A percentile compares a stretch with the other conserved stretches of the same genome.
Conservation (phyloP, 1,284 basidiomycete genomes). For the Rhodotorula glutinis region DNA sequence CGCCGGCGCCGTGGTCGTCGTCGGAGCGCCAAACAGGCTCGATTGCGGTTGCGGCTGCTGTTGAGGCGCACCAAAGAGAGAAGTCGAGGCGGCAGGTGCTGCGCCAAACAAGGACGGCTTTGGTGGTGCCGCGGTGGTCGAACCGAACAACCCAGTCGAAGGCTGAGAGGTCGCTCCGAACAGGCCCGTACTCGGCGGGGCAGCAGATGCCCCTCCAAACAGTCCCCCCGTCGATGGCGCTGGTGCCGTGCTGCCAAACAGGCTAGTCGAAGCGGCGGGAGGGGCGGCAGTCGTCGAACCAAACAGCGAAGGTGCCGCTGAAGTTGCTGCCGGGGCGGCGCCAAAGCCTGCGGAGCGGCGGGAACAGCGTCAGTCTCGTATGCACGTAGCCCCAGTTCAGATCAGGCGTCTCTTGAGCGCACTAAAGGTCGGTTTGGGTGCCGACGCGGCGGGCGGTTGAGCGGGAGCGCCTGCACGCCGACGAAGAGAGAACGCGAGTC, state of each 20-base stretch:
- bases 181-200: no score
- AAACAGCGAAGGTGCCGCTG: background rate
- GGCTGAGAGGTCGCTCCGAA: no score
- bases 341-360: conserved; percentile 27
- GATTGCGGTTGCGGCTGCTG: conserved; percentile 1
- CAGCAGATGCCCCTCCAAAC: conserved; percentile 2
- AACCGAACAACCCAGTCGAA: no score
- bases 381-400: no score
- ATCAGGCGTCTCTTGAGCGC: no score
- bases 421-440: conserved; percentile 22
- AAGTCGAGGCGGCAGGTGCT: no score
- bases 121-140: background rate
- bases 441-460: conserved; percentile 17
- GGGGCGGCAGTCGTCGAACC: conserved; percentile 2
- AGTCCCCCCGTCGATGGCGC: background rate
- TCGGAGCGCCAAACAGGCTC: background rate
- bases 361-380: no score
- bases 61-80: conserved; percentile 7
- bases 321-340: conserved; percentile 13
- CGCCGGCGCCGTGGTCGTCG: conserved; percentile 6
- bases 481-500: background rate
- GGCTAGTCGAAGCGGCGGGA: background rate
- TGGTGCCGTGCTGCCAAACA: background rate
- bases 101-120: no score
- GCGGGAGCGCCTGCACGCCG: conserved; percentile 13